These are phyloP conservation scores for Choiromyces venosus DNA, from an alignment of 495 filamentous ascomycete genomes.

Conservation along the genomic window DNA sequence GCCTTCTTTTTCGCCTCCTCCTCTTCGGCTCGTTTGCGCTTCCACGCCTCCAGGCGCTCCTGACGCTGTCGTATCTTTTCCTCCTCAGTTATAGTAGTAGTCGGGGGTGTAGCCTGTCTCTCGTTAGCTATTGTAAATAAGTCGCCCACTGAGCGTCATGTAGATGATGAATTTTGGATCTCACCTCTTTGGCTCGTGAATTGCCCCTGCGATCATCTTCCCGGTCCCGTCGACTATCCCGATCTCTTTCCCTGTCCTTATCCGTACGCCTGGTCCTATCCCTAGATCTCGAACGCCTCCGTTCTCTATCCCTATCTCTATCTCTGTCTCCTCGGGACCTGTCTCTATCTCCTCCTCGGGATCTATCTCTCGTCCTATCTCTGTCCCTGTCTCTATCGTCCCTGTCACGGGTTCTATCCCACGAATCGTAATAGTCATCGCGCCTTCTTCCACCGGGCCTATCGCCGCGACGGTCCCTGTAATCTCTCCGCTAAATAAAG, in stretches of 20 bases:
- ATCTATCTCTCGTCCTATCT: slow-evolving; percentile 52
- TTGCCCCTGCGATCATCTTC: slow-evolving; percentile 64
- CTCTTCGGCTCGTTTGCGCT: slow-evolving; percentile 75
- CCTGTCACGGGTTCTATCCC: slow-evolving; percentile 59
- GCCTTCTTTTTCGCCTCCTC: slow-evolving; percentile 70
- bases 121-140: slow-evolving; percentile 44
- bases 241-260: slow-evolving; percentile 50
- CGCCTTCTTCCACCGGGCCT: slow-evolving; percentile 53
- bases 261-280: slow-evolving; percentile 31
- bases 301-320: slow-evolving; percentile 60
- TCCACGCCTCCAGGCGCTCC: slow-evolving; percentile 85
- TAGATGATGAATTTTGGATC: slow-evolving; percentile 45
- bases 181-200: slow-evolving; percentile 62
- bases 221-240: slow-evolving; percentile 55
- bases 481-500: slow-evolving; percentile 36
- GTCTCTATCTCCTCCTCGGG: slow-evolving; percentile 53
- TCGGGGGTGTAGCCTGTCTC: slow-evolving; percentile 55
- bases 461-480: slow-evolving; percentile 43
- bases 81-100: slow-evolving; percentile 61
- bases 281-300: slow-evolving; percentile 43
- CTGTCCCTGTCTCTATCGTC: slow-evolving; percentile 50
- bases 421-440: slow-evolving; percentile 55
- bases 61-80: slow-evolving; percentile 79
- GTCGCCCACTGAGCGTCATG: slow-evolving; percentile 43
- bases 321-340: slow-evolving; percentile 50